Base-by-base conservation (phyloP, 1,139 yeast genomes). In the Pichia sp. region DNA sequence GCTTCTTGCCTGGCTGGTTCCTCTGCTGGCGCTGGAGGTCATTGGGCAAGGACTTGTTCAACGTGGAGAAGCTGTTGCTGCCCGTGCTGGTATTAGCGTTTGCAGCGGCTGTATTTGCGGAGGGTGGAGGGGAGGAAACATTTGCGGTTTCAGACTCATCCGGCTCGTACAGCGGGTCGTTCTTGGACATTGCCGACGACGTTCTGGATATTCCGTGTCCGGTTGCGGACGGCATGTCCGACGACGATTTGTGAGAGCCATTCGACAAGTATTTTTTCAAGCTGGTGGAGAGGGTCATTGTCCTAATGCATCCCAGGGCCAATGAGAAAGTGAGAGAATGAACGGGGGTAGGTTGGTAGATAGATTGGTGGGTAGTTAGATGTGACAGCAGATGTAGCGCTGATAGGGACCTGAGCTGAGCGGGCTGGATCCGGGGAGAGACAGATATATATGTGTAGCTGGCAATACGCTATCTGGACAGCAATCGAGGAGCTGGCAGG, bases 1-100 rank as follows among this genome's bases (percentile, higher is more conserved):
- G 24, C 6, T 48, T 44, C 10, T 27, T 44, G 20, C 9, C 17
- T 5, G 31, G 31, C 17, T 46, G 34, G 27, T 46, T 24, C n/a
- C 52, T 50, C 30, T 50, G 27, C 30, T 50, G 17, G 20, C 42
- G 43, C 40, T 50, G 48, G 9, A 50, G 17, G n/a, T 50, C 52
- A 24, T 50, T 50, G 31, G 48, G 52, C 30, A 50, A 27, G 3
- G 49, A 14, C 7, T 31, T 51, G n/a, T 34, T 34, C 38, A 34
- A 14, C 10, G 38, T 9, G 4, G 38, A 34, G 38, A 12, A 34
- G 38, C 38, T 14, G 12, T 8, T 34, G 38, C 38, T 14, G 38
- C 38, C 38, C n/a, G 38, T 9, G 38, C 12, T 12, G 38, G 6
- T 34, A 12, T 34, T 34, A 9, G 38, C 38, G n/a, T 12, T 20